phyloP scores from a whole-genome alignment of 306 rosid genomes.

The Sophora flavescens region DNA sequence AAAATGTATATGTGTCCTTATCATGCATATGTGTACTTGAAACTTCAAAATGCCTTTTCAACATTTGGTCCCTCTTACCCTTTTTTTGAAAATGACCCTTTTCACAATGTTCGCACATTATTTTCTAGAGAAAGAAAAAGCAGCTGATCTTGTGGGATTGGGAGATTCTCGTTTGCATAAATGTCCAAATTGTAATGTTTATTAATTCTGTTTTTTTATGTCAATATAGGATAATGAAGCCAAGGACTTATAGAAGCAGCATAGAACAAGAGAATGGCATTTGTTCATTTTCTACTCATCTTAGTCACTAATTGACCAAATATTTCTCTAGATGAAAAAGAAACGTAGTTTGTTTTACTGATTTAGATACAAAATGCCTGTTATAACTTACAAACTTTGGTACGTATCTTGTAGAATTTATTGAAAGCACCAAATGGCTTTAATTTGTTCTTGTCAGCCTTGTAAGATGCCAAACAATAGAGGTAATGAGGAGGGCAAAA shows the following conservation, averaged over 20 bases:
- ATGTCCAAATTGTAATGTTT: background rate
- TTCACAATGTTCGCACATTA: background rate
- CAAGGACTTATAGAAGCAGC: background rate
- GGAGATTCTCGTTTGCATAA: background rate
- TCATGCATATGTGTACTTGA: background rate
- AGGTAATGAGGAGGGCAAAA: background rate
- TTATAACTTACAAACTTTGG: background rate
- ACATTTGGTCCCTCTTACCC: background rate
- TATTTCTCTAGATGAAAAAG: slow-evolving; percentile 15
- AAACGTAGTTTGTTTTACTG: slow-evolving; percentile 11
- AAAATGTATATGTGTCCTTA: background rate
- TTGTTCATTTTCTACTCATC: background rate
- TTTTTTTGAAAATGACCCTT: background rate
- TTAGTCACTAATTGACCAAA: background rate
- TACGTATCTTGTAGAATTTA: slow-evolving; percentile 25
- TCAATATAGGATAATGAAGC: background rate
- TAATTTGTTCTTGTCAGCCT: slow-evolving; percentile 26
- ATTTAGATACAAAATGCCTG: background rate
- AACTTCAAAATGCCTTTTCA: background rate
- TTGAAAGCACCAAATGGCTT: slow-evolving; percentile 40
- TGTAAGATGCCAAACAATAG: background rate
- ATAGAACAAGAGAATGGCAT: background rate
- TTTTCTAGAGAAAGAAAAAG: slow-evolving; percentile 2
- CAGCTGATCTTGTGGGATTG: background rate
- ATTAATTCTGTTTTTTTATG: background rate